Base-by-base conservation (phyloP, 352 stramenopile species). In the Globisporangium iwayamae region DNA sequence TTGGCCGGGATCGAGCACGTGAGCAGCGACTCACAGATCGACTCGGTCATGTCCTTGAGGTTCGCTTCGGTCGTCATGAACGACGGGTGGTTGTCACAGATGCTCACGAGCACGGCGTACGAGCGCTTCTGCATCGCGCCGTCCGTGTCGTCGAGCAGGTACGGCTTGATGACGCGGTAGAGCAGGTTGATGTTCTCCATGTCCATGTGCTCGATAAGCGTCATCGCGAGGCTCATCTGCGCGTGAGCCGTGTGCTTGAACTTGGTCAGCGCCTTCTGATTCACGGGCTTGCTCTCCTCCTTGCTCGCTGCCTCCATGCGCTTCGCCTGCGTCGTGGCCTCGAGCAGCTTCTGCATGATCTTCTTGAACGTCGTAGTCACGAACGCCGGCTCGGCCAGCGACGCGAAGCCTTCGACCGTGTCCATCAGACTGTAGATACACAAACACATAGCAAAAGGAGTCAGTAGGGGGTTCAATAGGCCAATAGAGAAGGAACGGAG, bases 1-100 rank as follows among this genome's bases (percentile, higher is more conserved):
- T 98, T 96, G 30, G 96, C 92, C 22, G 96, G 91, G 7, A 99
- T 90, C 66, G 97, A 97, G 71, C 91, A 98, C 64, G 92, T 98
- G 25, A 98, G 78, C 57, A 98, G 87, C 47, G 95, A 97, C 64
- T 96, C 93, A 43, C 94, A 97, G 65, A 99, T 91, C 14, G 98
- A 83, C 60, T 96, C 83, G 8, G 93, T 97, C 58, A 98, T 87
- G 69, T 98, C 94, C 59, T 91, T 84, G 13, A 98, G 75, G 60
- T 94, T 90, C 46, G 87, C 71, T 53, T 92, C 74, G 11, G 79
- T 74, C 4, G 76, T 75, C 72, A 93, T 79, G 70, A 96, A 96
- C 51, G 75, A 73, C 38, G 85, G 71, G 73, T 96, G 87, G 57
- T 83, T 70, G 73, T 96, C 84, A 58, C 89, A 96, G 69, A 96